Base-by-base conservation (phyloP, 768 basidiomycete species). In the Boletus sensibilis region DNA sequence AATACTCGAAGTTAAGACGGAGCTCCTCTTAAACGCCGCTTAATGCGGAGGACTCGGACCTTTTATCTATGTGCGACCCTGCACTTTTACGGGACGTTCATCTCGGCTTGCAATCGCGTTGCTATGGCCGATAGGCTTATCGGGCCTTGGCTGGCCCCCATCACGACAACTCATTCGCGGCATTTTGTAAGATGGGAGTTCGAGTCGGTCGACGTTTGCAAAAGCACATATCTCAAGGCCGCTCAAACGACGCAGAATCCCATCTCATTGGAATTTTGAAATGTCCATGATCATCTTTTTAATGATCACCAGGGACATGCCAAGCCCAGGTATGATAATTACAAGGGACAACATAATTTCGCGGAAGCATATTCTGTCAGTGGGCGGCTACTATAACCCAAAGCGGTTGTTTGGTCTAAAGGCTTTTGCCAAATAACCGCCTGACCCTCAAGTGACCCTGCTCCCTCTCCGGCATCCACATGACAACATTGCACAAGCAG, bases 371-470 rank as follows among this genome's bases (percentile, higher is more conserved):
- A 14, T 14, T 31, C 27, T 27, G 27, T 29, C 27, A 29, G 5
- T 29, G 27, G 10, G 2, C 11, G 31, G 1, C 16, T 21, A 20
- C n/a, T 39, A 11, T 39, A 20, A 12, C 39, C 12, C 20, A 40
- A 40, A 40, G 20, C 1, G 20, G 39, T 44, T 44, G 43, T 44
- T 44, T 44, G 43, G 27, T n/a, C 9, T 4, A 14, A 41, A 61
- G 8, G 37, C 40, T 43, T 33, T 65, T 59, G 38, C 39, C 57
- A 59, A 60, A 60, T 43, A 55, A 58, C 42, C 55, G 35, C 39
- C 11, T 31, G 31, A n/a, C n/a, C n/a, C n/a, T n/a, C 8, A 10
- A 31, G 7, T 13, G 18, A 46, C 33, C 43, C 27, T 33, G 20
- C 12, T 21, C 18, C 20, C 18, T 37, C 20, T 37, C 34, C 14